Evolutionary conservation across 228 moss, liverwort and hornwort species (phyloP).

Genomic region (Sphagnum fallax): DNA sequence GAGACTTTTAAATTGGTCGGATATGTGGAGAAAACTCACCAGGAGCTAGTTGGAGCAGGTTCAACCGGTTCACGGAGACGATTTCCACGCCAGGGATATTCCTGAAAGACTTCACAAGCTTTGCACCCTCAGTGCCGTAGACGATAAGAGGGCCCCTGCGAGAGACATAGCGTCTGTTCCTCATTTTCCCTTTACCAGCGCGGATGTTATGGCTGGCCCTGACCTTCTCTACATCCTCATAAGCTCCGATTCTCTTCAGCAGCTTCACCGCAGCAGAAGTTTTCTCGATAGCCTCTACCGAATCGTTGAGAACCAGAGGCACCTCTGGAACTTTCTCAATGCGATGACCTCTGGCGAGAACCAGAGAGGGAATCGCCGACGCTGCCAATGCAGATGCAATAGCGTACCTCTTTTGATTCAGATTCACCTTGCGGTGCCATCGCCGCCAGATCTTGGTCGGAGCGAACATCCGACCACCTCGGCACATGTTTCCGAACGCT

Average conservation of each 20-base stretch:
- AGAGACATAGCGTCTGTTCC: constrained; percentile 84
- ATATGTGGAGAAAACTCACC: constrained; percentile 12
- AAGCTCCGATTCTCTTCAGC: constrained; percentile 75
- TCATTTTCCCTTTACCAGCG: constrained; percentile 96
- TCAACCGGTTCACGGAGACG: constrained; percentile 75
- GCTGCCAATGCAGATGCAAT: constrained; percentile 90
- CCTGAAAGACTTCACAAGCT: constrained; percentile 86
- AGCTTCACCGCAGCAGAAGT: constrained; percentile 80
- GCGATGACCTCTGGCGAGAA: constrained; percentile 68
- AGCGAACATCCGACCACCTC: constrained; percentile 98
- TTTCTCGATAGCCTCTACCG: constrained; percentile 78
- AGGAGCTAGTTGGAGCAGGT: constrained; percentile 88
- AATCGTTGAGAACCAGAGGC: constrained; percentile 62
- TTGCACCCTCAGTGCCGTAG: constrained; percentile 84
- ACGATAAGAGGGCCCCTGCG: constrained; percentile 87
- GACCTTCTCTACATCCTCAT: constrained; percentile 84
- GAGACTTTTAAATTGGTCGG: no score
- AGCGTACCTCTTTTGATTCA: constrained; percentile 98
- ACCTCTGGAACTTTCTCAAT: constrained; percentile 86
- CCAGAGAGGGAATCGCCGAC: constrained; percentile 70
- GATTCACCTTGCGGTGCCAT: constrained; percentile 94
- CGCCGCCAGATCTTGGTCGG: constrained; percentile 93
- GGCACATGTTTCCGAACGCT: constrained; percentile 97
- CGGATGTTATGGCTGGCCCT: constrained; percentile 81
- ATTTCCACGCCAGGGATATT: constrained; percentile 88